These are phyloP conservation scores for Tolypocladium endophyticum DNA, from an alignment of 2,329 filamentous ascomycete genomes.

Conservation along the genomic window DNA sequence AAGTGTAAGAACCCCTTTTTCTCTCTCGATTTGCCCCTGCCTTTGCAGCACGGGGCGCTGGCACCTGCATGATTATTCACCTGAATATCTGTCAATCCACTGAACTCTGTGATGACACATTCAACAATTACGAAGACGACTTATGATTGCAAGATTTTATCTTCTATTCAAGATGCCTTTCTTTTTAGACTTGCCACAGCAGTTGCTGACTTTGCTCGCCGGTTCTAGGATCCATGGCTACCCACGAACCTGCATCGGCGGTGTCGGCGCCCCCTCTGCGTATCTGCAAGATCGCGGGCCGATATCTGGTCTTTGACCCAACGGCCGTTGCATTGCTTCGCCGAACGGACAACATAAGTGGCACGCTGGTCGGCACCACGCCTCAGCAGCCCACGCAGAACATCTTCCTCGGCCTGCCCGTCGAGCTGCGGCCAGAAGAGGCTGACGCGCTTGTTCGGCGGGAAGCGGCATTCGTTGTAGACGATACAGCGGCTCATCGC, in stretches of 20 bases:
- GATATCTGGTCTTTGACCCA: conserved; percentile 84
- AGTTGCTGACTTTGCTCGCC: background rate
- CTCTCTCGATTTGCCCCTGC: background rate
- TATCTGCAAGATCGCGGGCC: conserved; percentile 69
- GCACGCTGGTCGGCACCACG: conserved; percentile 75
- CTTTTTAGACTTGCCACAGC: background rate
- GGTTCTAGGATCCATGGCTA: background rate
- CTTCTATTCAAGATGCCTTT: background rate
- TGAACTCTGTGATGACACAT: conserved; percentile 37
- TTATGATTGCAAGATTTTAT: conserved; percentile 20
- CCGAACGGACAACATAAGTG: conserved; percentile 71
- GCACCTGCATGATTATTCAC: conserved; percentile 35
- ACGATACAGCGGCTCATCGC: conserved; percentile 65
- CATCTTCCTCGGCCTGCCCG: conserved; percentile 77
- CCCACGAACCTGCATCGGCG: background rate
- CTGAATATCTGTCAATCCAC: conserved; percentile 51
- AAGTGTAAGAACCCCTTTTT: background rate
- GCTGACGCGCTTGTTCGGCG: conserved; percentile 70
- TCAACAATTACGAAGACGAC: conserved; percentile 33
- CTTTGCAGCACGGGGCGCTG: background rate
- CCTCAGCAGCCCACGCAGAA: conserved; percentile 93
- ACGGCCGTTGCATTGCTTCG: conserved; percentile 69
- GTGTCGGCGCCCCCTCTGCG: conserved; percentile 43
- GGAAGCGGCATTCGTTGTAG: conserved; percentile 66
- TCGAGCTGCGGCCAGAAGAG: conserved; percentile 88